A percentile compares a stretch with the other conserved stretches of the same genome.
phyloP scores from a whole-genome alignment of 2,329 filamentous ascomycete genomes.

The Diplodia sapinea region DNA sequence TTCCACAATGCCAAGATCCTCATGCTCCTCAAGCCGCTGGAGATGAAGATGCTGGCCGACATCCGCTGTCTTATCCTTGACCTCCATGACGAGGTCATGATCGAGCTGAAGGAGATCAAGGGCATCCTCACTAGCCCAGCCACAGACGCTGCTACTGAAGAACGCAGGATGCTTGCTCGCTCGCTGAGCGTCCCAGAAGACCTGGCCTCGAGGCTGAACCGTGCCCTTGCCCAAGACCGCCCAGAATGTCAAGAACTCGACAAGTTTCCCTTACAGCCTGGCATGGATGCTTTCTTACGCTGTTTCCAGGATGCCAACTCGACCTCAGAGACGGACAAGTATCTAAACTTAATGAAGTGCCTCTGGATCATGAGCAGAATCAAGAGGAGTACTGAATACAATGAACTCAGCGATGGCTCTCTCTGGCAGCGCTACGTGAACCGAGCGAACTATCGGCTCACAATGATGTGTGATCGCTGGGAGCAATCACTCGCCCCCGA shows the following conservation, averaged over 20 bases:
- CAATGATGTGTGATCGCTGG: constrained; percentile 1
- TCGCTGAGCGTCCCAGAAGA: constrained; percentile 27
- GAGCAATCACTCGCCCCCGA: constrained; percentile 5
- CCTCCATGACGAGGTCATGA: constrained; percentile 33
- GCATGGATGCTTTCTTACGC: constrained; percentile 23
- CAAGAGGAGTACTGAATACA: constrained; percentile 5
- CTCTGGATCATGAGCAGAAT: constrained; percentile 27
- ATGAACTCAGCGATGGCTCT: neutral
- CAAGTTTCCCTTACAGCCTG: constrained; percentile 22
- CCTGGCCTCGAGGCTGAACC: constrained; percentile 5
- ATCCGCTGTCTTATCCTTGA: constrained; percentile 32
- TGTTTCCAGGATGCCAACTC: constrained; percentile 20
- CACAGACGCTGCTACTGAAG: constrained; percentile 1
- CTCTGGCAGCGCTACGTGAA: constrained; percentile 24
- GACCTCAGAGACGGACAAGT: constrained; percentile 6
- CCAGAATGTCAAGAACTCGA: constrained; percentile 6
- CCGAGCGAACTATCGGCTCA: constrained; percentile 5
- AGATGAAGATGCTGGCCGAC: constrained; percentile 33
- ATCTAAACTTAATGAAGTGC: constrained; percentile 24
- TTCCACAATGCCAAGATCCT: constrained; percentile 35
- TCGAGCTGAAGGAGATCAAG: constrained; percentile 33
- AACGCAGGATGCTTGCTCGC: constrained; percentile 14
- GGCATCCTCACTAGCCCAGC: constrained; percentile 28
- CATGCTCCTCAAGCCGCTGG: constrained; percentile 34
- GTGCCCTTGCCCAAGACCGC: constrained; percentile 1